Conservation (phyloP, 2,329 filamentous ascomycete species). For the Aspergillus tubingensis region DNA sequence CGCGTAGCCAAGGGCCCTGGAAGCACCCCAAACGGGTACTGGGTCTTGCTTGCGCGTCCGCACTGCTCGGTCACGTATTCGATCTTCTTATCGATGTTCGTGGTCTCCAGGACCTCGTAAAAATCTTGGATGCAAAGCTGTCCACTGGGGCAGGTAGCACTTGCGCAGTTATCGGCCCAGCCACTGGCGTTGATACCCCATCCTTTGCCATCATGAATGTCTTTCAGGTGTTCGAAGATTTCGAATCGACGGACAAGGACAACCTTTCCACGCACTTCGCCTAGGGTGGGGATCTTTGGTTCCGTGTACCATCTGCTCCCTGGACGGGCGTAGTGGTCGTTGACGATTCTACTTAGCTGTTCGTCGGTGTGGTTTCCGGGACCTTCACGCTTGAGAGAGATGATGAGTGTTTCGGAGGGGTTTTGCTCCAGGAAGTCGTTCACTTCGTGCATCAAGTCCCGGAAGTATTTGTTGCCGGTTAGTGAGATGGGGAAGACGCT, state of each 20-base stretch:
- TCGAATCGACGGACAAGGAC: conserved; percentile 80
- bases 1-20: conserved; percentile 46
- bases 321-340: conserved; percentile 65
- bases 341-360: conserved; percentile 73
- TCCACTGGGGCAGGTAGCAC: conserved; percentile 69
- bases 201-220: conserved; percentile 51
- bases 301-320: conserved; percentile 75
- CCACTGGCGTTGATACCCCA: conserved; percentile 61
- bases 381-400: conserved; percentile 91
- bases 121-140: conserved; percentile 89
- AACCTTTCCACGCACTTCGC: conserved; percentile 77
- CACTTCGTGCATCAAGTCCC: conserved; percentile 68
- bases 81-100: conserved; percentile 80
- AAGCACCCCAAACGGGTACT: conserved; percentile 43
- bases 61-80: conserved; percentile 72
- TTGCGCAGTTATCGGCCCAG: conserved; percentile 88
- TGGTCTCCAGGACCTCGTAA: conserved; percentile 77
- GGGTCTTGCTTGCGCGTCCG: conserved; percentile 63
- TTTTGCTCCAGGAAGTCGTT: conserved; percentile 76
- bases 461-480: conserved; percentile 77
- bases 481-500: conserved; percentile 85
- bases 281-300: conserved; percentile 73
- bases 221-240: conserved; percentile 54
- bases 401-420: conserved; percentile 77
- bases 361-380: conserved; percentile 76